Conservation (phyloP, 1,139 yeast genomes). For the Diutina catenulata region DNA sequence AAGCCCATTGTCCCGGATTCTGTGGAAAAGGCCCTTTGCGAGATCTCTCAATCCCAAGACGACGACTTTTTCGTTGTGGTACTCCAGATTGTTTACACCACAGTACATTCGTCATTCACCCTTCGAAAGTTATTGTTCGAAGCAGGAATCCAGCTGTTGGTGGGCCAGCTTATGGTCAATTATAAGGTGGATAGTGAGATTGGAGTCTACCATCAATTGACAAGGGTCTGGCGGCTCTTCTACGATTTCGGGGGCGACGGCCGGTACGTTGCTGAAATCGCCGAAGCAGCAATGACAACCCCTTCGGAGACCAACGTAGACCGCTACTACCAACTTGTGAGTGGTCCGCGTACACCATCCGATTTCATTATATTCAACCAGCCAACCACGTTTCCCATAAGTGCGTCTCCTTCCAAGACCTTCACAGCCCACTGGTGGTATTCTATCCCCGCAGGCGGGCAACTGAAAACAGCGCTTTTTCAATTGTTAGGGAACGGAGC, state of each 20-base stretch:
- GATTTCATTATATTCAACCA: conserved; percentile 1
- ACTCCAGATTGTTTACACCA: not conserved
- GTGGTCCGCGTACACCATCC: not conserved
- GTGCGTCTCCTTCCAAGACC: not conserved
- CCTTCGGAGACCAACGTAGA: not conserved
- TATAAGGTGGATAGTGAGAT: not conserved
- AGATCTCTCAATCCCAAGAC: not conserved
- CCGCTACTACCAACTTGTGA: not conserved
- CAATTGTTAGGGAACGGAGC: not conserved
- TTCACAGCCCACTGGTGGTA: not conserved
- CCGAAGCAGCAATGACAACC: not conserved
- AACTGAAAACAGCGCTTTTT: not conserved
- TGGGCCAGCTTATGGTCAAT: not conserved
- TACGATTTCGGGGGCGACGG: not conserved
- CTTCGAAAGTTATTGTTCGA: not conserved
- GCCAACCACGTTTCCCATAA: conserved; percentile 3
- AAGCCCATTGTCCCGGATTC: not conserved
- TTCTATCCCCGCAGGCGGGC: not conserved
- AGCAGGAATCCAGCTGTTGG: too few relatives aligned
- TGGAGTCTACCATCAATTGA: not conserved
- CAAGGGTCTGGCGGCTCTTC: not conserved
- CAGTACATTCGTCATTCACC: not conserved
- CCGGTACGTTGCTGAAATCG: not conserved
- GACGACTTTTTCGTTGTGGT: not conserved
- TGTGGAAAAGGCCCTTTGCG: not conserved